These are phyloP conservation scores for Mycena vitilis DNA, from an alignment of 768 basidiomycete genomes.

Conservation along the genomic window DNA sequence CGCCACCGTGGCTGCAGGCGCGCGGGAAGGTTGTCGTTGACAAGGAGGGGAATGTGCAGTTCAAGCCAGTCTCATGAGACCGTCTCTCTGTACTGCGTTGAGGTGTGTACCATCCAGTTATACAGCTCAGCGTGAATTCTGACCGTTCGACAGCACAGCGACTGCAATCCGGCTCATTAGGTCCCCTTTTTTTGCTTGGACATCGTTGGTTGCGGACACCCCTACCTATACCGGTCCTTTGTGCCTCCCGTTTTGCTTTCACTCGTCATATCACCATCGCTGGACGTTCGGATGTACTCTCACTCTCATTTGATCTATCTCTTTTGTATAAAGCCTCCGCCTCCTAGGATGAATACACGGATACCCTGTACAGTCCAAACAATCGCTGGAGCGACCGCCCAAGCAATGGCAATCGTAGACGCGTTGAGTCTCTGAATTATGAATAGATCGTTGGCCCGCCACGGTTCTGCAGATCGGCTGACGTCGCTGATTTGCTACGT, in stretches of 20 bases:
- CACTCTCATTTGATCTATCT: not conserved
- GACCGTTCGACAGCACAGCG: not conserved
- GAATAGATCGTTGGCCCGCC: too few relatives aligned
- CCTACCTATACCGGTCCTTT: not conserved
- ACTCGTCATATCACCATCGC: constrained; percentile 1
- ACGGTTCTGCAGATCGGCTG: too few relatives aligned
- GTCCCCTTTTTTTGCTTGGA: not conserved
- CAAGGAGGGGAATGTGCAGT: constrained; percentile 26
- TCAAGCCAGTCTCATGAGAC: constrained; percentile 11
- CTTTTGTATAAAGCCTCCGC: not conserved
- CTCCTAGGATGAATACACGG: too few relatives aligned
- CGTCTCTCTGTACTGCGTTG: not conserved
- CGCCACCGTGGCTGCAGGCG: constrained; percentile 27
- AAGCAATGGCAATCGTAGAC: too few relatives aligned
- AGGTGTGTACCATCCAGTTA: not conserved
- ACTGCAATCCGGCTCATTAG: not conserved
- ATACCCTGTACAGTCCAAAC: too few relatives aligned
- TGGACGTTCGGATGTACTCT: constrained; percentile 1
- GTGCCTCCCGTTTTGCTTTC: too few relatives aligned
- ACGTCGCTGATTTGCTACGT: too few relatives aligned
- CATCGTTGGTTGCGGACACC: constrained; percentile 1
- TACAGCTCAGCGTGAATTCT: not conserved
- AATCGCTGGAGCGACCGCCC: too few relatives aligned
- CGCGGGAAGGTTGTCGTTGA: constrained; percentile 24
- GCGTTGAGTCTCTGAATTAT: too few relatives aligned